Base-by-base conservation (phyloP, 805 yeast species). In the Teunomyces gatunensis region DNA sequence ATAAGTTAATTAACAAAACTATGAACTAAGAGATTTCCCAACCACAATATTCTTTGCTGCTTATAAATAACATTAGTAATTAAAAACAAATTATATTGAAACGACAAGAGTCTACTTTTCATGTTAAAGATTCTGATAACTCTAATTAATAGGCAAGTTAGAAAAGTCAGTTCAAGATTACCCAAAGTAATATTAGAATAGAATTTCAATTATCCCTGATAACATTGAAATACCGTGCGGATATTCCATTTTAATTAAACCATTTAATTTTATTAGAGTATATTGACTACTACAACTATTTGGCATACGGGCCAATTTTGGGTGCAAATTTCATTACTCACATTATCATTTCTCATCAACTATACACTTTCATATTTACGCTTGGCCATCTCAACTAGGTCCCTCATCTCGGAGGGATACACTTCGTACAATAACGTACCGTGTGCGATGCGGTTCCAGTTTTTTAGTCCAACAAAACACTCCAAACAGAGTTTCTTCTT, bases 401-500 rank as follows among this genome's bases (percentile, higher is more conserved):
- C 47, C 42, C 51, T 52, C 60, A 65, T 56, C 11, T 56, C 58
- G 3, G 52, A 49, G 15, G 65, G 64, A 25, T 47, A 52, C 17
- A 42, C 39, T 40, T 58, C 62, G 36, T 59, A 54, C 33, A 61
- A 50, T 28, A 65, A 50, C 10, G 67, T 60, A 6, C 60, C 64
- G 9, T 50, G 53, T 1, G 69, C 64, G 5, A 56, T 55, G 11
- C 25, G n/a, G 40, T 23, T 13, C 40, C 40, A 37, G 29, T 37
- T 37, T 20, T 23, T 12, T 27, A 37, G 23, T 5, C 10, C 40
- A 20, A 53, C 52, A 25, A 60, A 56, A 46, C 75, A 70, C 33
- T 62, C 63, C 18, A 70, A 52, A 44, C 40, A 37, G 40, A 37
- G 60, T 41, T 52, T 58, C 42, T 64, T 49, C n/a, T 49, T 53